Base-by-base conservation (phyloP, 2,329 filamentous ascomycete genomes). In the Pseudogymnoascus sp. region DNA sequence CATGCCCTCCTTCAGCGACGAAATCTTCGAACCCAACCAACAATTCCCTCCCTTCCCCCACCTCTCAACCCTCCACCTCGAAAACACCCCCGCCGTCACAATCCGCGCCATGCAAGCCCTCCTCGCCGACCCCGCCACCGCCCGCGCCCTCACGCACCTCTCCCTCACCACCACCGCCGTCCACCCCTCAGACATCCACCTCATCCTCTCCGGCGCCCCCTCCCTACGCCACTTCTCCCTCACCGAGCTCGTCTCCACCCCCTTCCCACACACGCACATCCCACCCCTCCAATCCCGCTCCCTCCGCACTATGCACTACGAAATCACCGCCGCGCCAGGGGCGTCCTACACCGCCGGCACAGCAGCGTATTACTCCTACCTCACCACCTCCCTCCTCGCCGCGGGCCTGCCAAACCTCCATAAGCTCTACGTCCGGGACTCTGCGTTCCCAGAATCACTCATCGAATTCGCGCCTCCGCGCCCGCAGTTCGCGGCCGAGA, bases 351-450 rank as follows among this genome's bases (percentile, higher is more conserved):
- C 80, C 7, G 80, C 76, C 66, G 78, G 82, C 23, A 82, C 82
- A 0, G 76, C 79, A 8, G 83, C 82, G 16, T 96, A 96, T 78
- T 96, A 97, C 76, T 84, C 85, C 66, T 96, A 96, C 75, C 84
- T 98, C 19, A 87, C 91, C 25, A 84, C 84, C n/a, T 96, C 91
- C 0, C 84, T 98, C 34, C 85, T 95, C 66, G 83, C 86, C 14
- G 89, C 88, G 67, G 84, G 85, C 6, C 81, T 98, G 6, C 92
- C 92, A 1, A 84, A 83, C 37, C 81, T 98, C 7, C 82, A 82
- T 37, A 84, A 87, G 21, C 83, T 98, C 6, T 97, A 96, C 73
- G 93, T 97, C 16, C 89, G 91, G 61, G 92, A 97, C 71, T 85
- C 89, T 25, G 81, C 85, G 61, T 96, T 98, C 73, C 87, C 92